Evolutionary conservation across 805 yeast genomes (phyloP), one percentile per base, ranked within the genome.

Genomic region (Candida ortonii): DNA sequence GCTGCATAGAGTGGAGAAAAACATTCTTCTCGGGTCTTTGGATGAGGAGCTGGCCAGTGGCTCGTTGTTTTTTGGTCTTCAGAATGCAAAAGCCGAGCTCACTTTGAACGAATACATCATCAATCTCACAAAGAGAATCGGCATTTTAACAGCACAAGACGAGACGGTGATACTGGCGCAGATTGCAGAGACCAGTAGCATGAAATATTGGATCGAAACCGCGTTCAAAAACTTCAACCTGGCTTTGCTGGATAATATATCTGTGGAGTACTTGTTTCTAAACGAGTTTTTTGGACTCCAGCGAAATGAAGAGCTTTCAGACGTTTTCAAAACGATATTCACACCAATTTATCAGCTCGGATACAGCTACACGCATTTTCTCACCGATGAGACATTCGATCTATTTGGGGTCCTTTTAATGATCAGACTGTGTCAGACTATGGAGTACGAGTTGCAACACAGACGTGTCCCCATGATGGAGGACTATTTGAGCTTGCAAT

Each of bases 101-200:
- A 34, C 55, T 3, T 35, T 76, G 22, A 63, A 70, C 22, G 89
- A 80, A 26, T 83, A 80, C 49, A 63, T 76, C 30, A 57, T 57
- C n/a, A 67, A 62, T 36, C 55, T 81, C 7, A 79, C 79, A 9
- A 76, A 73, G 43, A 62, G 97, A 41, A 58, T 73, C 13, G 72
- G 74, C n/a, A 67, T 82, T 2, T 59, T 86, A 13, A 35, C 41
- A 14, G 45, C 70, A 9, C 71, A 70, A 22, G 79, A 75, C 42
- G 73, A 75, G 30, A 67, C 82, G 1, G 89, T 82, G 0, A 76
- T 88, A 64, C 76, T 84, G 4, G 85, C 89, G 1, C 89, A 84
- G 52, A 84, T 86, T 22, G 95, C 96, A 0, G 96, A 88, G 56
- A 73, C 80, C 11, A 80, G 79, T 34, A 78, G 79, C 3, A 40